These are phyloP conservation scores for Coleophoma cylindrospora DNA, from an alignment of 2,329 filamentous ascomycete species.

Conservation along the genomic window DNA sequence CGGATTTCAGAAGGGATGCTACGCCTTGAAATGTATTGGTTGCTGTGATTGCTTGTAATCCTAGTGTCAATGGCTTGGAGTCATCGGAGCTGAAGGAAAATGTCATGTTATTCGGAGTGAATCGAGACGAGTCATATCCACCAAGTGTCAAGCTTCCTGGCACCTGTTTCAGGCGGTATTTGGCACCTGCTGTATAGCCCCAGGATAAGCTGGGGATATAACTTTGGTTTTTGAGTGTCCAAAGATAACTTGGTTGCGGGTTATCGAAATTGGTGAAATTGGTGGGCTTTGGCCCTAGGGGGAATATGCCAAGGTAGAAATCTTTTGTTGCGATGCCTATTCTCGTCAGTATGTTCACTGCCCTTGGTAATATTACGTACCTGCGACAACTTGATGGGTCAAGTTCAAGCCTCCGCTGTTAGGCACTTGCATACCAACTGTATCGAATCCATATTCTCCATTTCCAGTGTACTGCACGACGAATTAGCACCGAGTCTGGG, in stretches of 20 bases:
- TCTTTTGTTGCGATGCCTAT: slow-evolving; percentile 17
- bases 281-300: slow-evolving; percentile 27
- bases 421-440: background rate
- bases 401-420: slow-evolving; percentile 10
- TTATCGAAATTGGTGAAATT: slow-evolving; percentile 26
- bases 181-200: slow-evolving; percentile 33
- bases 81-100: slow-evolving; percentile 29
- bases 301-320: slow-evolving; percentile 26
- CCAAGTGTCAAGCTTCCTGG: slow-evolving; percentile 31
- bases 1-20: slow-evolving; percentile 7
- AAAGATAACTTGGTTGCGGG: slow-evolving; percentile 26
- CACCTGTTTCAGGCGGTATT: slow-evolving; percentile 27
- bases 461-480: background rate
- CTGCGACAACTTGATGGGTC: slow-evolving; percentile 3
- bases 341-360: too few species aligned
- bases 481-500: too few species aligned
- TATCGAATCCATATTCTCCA: slow-evolving; percentile 2
- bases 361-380: background rate
- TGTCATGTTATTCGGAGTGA: slow-evolving; percentile 26
- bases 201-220: slow-evolving; percentile 31
- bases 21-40: slow-evolving; percentile 11
- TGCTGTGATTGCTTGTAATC: slow-evolving; percentile 27
- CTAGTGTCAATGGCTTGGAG: slow-evolving; percentile 27
- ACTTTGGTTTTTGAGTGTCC: slow-evolving; percentile 26
- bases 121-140: slow-evolving; percentile 32